Base-by-base conservation (phyloP, 2,329 filamentous ascomycete species). In the Penicillium sp. region DNA sequence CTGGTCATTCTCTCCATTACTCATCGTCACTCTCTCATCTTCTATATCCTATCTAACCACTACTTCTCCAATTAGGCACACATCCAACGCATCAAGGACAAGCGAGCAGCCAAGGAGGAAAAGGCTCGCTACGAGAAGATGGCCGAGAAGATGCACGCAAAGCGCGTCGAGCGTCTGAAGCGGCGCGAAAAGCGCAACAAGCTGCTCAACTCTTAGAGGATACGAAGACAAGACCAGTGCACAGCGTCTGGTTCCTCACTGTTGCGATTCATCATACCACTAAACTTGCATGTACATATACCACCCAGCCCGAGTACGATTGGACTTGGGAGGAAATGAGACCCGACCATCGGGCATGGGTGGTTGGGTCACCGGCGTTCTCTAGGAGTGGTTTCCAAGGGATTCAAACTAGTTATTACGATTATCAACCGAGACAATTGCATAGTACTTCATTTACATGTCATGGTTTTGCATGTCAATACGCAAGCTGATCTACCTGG, bases 81-180 rank as follows among this genome's bases (percentile, higher is more conserved):
- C 68, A 87, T 95, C 57, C 85, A 93, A 72, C 85, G 85, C 11
- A 91, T 98, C 74, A 93, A 90, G 72, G 92, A 96, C 66, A 93
- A 90, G 78, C 86, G 92, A 68, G 89, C 87, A 22, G 91, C 89
- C 55, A 98, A 97, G 84, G 93, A 92, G 71, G 95, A 98, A 82
- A 93, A 90, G 78, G 92, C 93, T 73, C 84, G 94, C 68, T 98
- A 94, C 75, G 92, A 93, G 77, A 92, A 93, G 82, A 87, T 99
- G 87, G 94, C 93, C 22, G 92, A 93, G 81, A 98, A 95, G 82
- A 98, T 99, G 95, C 94, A 98, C 81, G 88, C 87, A 79, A 98
- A 97, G 84, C 85, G 93, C 63, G 89, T 98, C 13, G 95, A 99
- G 80, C 87, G 95, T 70, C 79, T 97, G 78, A 97, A 93, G 88